A percentile compares a stretch with the other conserved stretches of the same genome.
Conservation (phyloP, 169 alveolate species). For the Cryptosporidium meleagridis region DNA sequence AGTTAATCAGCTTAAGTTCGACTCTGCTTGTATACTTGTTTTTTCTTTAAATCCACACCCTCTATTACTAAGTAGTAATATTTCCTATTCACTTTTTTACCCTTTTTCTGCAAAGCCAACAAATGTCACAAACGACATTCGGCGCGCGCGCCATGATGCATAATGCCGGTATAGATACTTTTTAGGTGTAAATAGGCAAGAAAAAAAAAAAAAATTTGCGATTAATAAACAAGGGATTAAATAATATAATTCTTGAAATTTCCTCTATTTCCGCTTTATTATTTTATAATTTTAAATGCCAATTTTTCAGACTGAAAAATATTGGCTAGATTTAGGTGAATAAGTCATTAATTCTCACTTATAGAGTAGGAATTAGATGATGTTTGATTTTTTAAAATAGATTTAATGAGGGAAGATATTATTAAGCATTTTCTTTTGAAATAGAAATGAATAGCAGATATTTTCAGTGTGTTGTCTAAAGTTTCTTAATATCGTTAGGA, state of each 20-base stretch:
- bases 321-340: neutral
- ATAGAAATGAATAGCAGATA: neutral
- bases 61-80: neutral
- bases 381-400: too few relatives aligned
- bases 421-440: neutral
- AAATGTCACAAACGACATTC: neutral
- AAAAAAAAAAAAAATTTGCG: too few relatives aligned
- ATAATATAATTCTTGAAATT: too few relatives aligned
- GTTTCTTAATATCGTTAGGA: too few relatives aligned
- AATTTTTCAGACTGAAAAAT: too few relatives aligned
- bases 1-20: neutral
- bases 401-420: too few relatives aligned
- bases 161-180: neutral
- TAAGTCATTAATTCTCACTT: neutral
- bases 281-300: too few relatives aligned
- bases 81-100: neutral
- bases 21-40: neutral
- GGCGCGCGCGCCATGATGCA: slow-evolving; percentile 6
- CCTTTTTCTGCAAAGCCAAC: neutral
- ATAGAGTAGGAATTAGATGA: neutral
- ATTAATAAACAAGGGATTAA: too few relatives aligned
- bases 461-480: neutral
- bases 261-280: too few relatives aligned
- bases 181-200: neutral
- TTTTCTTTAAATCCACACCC: neutral